A percentile compares a stretch with the other conserved stretches of the same genome.
Conservation (phyloP, 2,329 filamentous ascomycete species). For the Cladosporium velox region DNA sequence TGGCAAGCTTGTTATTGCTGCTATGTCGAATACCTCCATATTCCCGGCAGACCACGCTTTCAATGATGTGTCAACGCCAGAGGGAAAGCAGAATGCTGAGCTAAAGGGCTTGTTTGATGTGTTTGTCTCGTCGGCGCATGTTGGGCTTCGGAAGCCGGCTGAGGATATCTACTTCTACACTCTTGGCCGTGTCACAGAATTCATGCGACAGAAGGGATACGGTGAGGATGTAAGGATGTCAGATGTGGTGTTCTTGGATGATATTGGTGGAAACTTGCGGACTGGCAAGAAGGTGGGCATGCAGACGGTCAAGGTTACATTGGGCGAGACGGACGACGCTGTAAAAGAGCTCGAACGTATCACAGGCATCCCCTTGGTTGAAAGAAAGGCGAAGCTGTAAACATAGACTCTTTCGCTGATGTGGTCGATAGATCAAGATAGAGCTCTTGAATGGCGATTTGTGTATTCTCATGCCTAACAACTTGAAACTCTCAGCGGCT, state of each 20-base stretch:
- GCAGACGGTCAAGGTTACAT: slow-evolving; percentile 77
- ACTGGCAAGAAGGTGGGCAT: slow-evolving; percentile 73
- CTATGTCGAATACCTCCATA: slow-evolving; percentile 85
- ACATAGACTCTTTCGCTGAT: not conserved
- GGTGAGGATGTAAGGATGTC: slow-evolving; percentile 58
- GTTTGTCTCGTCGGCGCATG: slow-evolving; percentile 82
- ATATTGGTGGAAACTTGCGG: slow-evolving; percentile 92
- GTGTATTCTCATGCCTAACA: not conserved
- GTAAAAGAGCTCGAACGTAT: slow-evolving; percentile 77
- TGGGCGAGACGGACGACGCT: slow-evolving; percentile 77
- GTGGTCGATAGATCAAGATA: not conserved
- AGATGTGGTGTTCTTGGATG: slow-evolving; percentile 86
- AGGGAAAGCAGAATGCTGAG: slow-evolving; percentile 47
- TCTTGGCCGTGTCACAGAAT: slow-evolving; percentile 64
- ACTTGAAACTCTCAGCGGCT: not conserved
- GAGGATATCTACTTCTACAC: slow-evolving; percentile 77
- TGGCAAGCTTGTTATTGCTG: slow-evolving; percentile 69
- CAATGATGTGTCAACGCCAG: slow-evolving; percentile 50
- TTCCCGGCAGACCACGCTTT: slow-evolving; percentile 76
- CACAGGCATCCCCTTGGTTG: slow-evolving; percentile 67
- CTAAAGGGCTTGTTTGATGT: slow-evolving; percentile 75
- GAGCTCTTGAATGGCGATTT: not conserved
- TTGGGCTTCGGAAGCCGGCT: slow-evolving; percentile 86
- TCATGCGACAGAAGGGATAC: slow-evolving; percentile 58
- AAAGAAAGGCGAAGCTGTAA: slow-evolving; percentile 29